phyloP scores from a whole-genome alignment of 352 stramenopile species.

The Phytophthora uliginosa region DNA sequence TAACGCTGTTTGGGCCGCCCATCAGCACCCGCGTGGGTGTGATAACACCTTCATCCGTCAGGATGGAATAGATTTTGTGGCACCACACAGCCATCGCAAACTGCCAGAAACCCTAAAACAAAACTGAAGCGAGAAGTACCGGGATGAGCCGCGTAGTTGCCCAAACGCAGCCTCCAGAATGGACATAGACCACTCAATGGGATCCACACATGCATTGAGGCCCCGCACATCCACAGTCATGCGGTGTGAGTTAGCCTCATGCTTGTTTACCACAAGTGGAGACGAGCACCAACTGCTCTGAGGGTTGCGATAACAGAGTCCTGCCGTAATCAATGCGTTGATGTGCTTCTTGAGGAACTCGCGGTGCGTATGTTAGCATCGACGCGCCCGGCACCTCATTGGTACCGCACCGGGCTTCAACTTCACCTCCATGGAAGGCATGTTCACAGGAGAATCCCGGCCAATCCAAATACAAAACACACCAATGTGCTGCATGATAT shows the following conservation, averaged over 20 bases:
- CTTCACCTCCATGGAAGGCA: constrained; percentile 20
- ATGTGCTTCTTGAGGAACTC: not conserved
- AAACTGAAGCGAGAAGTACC: constrained; percentile 25
- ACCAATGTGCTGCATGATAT: constrained; percentile 19
- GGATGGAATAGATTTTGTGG: constrained; percentile 25
- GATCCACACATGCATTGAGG: constrained; percentile 10
- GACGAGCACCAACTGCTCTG: constrained; percentile 14
- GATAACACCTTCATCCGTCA: constrained; percentile 22
- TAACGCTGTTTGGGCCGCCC: not conserved
- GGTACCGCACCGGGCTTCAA: constrained; percentile 10
- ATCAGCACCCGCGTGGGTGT: not conserved
- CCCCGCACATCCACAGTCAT: constrained; percentile 24
- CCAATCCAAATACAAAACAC: constrained; percentile 15
- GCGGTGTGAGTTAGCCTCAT: not conserved
- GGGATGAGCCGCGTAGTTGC: constrained; percentile 1
- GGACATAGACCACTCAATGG: constrained; percentile 19
- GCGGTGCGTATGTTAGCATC: constrained; percentile 11
- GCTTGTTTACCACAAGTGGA: constrained; percentile 15
- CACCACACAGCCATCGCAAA: constrained; percentile 11
- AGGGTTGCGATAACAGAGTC: constrained; percentile 16
- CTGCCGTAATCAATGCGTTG: constrained; percentile 5
- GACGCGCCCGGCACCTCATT: constrained; percentile 6
- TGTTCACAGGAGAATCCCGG: constrained; percentile 19
- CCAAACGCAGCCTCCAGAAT: not conserved
- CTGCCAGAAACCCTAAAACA: constrained; percentile 31